Percentiles rank a stretch among this genome's conserved stretches.
Evolutionary conservation across 2,329 filamentous ascomycete genomes (phyloP).

Genomic region (Exophiala alcalophila): DNA sequence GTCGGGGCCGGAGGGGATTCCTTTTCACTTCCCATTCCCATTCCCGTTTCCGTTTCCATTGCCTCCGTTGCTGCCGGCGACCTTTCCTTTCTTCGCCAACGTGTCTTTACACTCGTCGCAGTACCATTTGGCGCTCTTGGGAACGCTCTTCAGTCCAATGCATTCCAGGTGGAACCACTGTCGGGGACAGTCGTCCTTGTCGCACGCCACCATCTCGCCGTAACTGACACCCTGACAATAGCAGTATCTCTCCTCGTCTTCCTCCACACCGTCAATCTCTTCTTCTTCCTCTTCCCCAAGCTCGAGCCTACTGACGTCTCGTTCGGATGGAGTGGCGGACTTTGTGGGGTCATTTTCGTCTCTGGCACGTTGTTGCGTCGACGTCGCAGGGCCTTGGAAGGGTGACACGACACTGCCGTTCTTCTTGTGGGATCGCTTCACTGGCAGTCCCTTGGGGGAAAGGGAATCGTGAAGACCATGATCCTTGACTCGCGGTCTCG

Average conservation of each 20-base stretch:
- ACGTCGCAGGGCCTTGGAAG: neutral
- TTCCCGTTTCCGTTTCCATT: constrained; percentile 12
- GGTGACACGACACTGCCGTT: constrained; percentile 33
- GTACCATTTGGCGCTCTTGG: constrained; percentile 80
- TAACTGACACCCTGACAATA: constrained; percentile 79
- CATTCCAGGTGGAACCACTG: constrained; percentile 86
- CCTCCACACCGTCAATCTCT: constrained; percentile 49
- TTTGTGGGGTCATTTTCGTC: constrained; percentile 16
- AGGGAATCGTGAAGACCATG: constrained; percentile 31
- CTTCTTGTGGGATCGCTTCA: constrained; percentile 40
- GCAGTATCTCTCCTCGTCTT: constrained; percentile 72
- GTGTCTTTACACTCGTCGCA: constrained; percentile 72
- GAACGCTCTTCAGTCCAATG: constrained; percentile 73
- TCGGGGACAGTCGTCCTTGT: constrained; percentile 66
- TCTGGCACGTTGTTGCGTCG: constrained; percentile 7
- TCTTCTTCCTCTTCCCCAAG: constrained; percentile 24
- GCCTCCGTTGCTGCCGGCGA: constrained; percentile 5
- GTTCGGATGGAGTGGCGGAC: constrained; percentile 14
- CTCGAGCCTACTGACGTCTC: constrained; percentile 31
- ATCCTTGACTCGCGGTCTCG: constrained; percentile 29
- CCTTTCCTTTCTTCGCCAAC: constrained; percentile 18
- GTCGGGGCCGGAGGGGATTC: too few relatives aligned
- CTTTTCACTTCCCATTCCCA: constrained; percentile 2
- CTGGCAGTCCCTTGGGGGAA: constrained; percentile 30
- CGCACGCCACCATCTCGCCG: constrained; percentile 81